Evolutionary conservation across 2,329 filamentous ascomycete species (phyloP), one percentile per base, ranked within the genome.

Genomic region (Xylariaceae sp.): DNA sequence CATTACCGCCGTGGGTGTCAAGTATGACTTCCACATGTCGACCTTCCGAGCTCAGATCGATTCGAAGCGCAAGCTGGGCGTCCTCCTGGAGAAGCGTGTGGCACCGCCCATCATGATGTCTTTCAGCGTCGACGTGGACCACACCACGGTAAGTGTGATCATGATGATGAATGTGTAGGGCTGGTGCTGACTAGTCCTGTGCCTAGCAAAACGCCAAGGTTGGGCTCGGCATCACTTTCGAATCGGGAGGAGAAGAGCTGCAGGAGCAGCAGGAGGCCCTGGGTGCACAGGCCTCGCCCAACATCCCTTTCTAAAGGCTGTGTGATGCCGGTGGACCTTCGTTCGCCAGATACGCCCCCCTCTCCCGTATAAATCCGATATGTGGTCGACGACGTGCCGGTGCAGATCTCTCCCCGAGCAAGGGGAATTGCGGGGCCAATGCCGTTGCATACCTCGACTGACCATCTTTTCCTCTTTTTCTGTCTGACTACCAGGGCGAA

Each of bases 21-120:
- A 98, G 67, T 98, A 98, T 66, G 90, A 95, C 61, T 98, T 98
- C 77, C 78, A 86, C 56, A 85, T 88, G 67, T 92, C 86, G 35
- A 92, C 87, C 32, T 94, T 95, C 79, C 80, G 90, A 46, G 92
- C 90, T 28, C 92, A 98, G 67, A 75, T 96, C 51, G 92, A 98
- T 66, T 93, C 88, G 54, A 80, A 86, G 59, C 92, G 92, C 60
- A 94, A 94, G 70, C 73, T 98, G 41, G 86, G 83, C 63, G 92
- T 87, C 58, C 67, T 95, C 54, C 68, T 96, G 49, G 92, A 98
- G 73, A 96, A 95, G 79, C 82, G 88, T 55, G 85, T 98, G 54
- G 88, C 88, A 19, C 87, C 88, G 44, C 84, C 89, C 18, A 88
- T 98, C 38, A 83, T 82, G 60, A 78, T 98, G 67, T 94, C 89